Evolutionary conservation across 2,329 filamentous ascomycete species (phyloP), one percentile per base, ranked within the genome.

Genomic region (Akanthomyces dipterigenus): DNA sequence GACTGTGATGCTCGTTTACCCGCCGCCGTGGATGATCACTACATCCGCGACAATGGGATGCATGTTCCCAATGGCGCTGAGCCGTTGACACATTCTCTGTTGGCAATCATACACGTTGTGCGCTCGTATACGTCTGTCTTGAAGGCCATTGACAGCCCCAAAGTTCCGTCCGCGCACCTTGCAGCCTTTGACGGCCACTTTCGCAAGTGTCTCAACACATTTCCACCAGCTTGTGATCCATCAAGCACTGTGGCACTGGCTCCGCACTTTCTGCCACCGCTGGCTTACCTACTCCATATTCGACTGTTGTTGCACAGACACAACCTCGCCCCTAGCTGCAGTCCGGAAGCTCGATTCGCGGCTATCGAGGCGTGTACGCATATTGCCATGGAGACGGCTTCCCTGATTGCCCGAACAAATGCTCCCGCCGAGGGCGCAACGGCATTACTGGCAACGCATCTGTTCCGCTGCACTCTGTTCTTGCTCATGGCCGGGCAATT

Each of bases 1-100:
- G 93, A 98, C 72, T 96, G 91, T 77, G 91, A 97, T 66, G 87
- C 93, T 7, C 80, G 84, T 24, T 82, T 96, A 28, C 93, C 93
- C 0, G 88, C 87, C 26, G 84, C 89, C 1, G 83, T 92, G 26
- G 91, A 96, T 71, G 93, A 97, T 67, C 87, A 91, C 67, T 88
- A 86, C 69, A 86, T 92, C 51, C 82, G 84, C 67, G 73, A 87
- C 71, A 78, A 80, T 48, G 82, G 82, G 12, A 80, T 81, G 66
- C 70, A 80, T 49, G 78, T 80, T 42, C 82, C 78, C 43, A 82
- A 75, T 60, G 82, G 76, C 60, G 77, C 72, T 34, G 78, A 79
- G 53, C 81, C 84, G 3, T 78, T 88, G 45, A 86, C 88, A 6
- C 87, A 89, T 67, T 89, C 88, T 4, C 81, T 96, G 20, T 78